These are phyloP conservation scores for Pezicula rhizophila DNA, from an alignment of 2,329 filamentous ascomycete genomes.

Conservation along the genomic window DNA sequence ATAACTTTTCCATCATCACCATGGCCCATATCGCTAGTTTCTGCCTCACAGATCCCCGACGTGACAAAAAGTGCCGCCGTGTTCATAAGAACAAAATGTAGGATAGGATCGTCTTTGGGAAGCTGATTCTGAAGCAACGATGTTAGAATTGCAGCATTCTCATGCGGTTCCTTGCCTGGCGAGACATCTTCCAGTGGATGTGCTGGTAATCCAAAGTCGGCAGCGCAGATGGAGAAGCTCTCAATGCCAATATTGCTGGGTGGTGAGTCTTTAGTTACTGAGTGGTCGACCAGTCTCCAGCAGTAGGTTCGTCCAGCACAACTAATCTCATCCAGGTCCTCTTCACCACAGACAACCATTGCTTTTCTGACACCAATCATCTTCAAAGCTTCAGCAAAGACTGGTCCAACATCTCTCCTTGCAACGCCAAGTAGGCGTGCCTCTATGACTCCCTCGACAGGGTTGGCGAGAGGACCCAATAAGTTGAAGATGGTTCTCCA, in stretches of 20 bases:
- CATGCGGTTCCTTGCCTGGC: slow-evolving; percentile 74
- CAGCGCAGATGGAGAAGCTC: slow-evolving; percentile 70
- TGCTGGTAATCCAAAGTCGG: slow-evolving; percentile 76
- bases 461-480: slow-evolving; percentile 86
- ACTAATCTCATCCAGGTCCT: slow-evolving; percentile 92
- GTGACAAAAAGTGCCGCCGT: slow-evolving; percentile 82
- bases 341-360: slow-evolving; percentile 85
- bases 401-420: slow-evolving; percentile 75
- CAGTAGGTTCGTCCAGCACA: slow-evolving; percentile 85
- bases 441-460: slow-evolving; percentile 77
- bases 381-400: slow-evolving; percentile 80
- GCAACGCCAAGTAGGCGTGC: slow-evolving; percentile 92
- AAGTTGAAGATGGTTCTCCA: slow-evolving; percentile 98
- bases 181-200: slow-evolving; percentile 75
- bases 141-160: slow-evolving; percentile 82
- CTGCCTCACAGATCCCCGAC: slow-evolving; percentile 79
- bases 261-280: slow-evolving; percentile 29
- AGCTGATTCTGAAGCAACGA: slow-evolving; percentile 70
- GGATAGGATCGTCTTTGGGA: slow-evolving; percentile 70
- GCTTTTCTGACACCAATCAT: slow-evolving; percentile 75
- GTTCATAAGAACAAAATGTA: slow-evolving; percentile 93
- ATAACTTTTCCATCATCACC: slow-evolving; percentile 79
- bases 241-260: slow-evolving; percentile 52
- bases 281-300: slow-evolving; percentile 66
- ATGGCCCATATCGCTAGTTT: slow-evolving; percentile 70